phyloP scores from a whole-genome alignment of 2,329 filamentous ascomycete species.

The Claviceps cyperi region DNA sequence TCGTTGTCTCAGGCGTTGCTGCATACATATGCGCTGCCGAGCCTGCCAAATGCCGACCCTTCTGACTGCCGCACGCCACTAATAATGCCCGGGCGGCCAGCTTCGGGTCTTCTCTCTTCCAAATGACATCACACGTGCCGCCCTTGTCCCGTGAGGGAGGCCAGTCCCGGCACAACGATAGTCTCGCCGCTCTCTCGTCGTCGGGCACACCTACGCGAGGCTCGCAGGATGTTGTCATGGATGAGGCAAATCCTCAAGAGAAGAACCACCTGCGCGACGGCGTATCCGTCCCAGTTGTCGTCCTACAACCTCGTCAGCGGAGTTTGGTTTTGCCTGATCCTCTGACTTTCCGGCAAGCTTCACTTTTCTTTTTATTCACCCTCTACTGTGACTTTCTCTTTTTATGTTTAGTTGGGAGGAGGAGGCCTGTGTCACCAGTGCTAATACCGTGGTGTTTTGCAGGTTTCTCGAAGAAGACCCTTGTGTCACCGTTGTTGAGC shows the following conservation, averaged over 20 bases:
- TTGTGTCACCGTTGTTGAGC: slow-evolving; percentile 59
- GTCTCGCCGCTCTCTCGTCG: neutral
- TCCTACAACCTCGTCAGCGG: slow-evolving; percentile 21
- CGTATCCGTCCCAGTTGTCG: slow-evolving; percentile 5
- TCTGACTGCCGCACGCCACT: slow-evolving; percentile 1
- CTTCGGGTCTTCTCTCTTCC: neutral
- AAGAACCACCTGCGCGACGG: slow-evolving; percentile 6
- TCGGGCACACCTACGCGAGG: neutral
- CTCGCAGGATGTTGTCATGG: slow-evolving; percentile 1
- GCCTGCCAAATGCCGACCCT: slow-evolving; percentile 1
- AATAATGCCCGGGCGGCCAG: slow-evolving; percentile 4
- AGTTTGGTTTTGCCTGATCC: slow-evolving; percentile 44
- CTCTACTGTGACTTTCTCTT: too few relatives aligned
- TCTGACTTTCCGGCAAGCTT: slow-evolving; percentile 36
- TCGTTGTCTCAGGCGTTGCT: neutral
- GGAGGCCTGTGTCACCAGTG: neutral
- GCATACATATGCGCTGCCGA: neutral
- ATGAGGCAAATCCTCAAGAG: slow-evolving; percentile 1
- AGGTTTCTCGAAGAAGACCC: slow-evolving; percentile 78
- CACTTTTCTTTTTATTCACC: neutral
- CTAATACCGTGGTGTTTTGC: slow-evolving; percentile 2
- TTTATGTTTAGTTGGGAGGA: neutral
- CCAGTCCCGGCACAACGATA: slow-evolving; percentile 5
- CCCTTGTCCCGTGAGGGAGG: slow-evolving; percentile 6
- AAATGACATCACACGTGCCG: slow-evolving; percentile 7